Base-by-base conservation (phyloP, 2,329 filamentous ascomycete genomes). In the Paracoccidioides brasiliensis region DNA sequence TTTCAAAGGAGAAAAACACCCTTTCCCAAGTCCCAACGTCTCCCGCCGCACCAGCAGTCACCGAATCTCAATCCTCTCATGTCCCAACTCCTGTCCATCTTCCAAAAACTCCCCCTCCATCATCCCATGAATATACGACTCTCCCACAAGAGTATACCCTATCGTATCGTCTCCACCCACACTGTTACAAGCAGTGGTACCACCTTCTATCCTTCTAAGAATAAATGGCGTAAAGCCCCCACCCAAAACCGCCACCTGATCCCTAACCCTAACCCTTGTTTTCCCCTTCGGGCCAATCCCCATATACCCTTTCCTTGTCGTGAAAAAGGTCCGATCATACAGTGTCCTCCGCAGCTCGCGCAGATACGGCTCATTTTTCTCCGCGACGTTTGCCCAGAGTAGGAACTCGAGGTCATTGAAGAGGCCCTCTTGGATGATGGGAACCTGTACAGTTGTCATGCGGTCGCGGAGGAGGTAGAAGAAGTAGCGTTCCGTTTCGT, bases 91-190 rank as follows among this genome's bases (percentile, higher is more conserved):
- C 42, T 46, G 41, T 5, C 33, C 35, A 7, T 45, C 14, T 5
- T 46, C 43, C 43, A 54, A 38, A 46, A 54, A 54, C 22, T 54
- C 52, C 8, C 52, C 52, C 33, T 54, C 52, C 52, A 54, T 54
- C 38, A 54, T 54, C 8, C 52, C 52, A 54, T 54, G 52, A 15
- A 54, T 54, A 54, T 54, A 54, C 43, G 52, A 38, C 43, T 54
- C 52, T 5, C 52, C 52, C n/a, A 54, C 52, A 12, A 54, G 43
- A 8, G 52, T 54, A 48, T 30, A 54, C 12, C 35, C 8, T 33
- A 51, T 22, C 14, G 9, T 15, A 4, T n/a, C 46, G 30, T 9
- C 42, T 30, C 14, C 42, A 10, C 22, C 22, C 10, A 10, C 42
- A 30, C 42, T 28, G 43, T 28, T 2, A 28, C 4, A 8, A 45